A percentile compares a stretch with the other conserved stretches of the same genome.
phyloP scores from a whole-genome alignment of 2,329 filamentous ascomycete species.

The Fusarium keratoplasticum region DNA sequence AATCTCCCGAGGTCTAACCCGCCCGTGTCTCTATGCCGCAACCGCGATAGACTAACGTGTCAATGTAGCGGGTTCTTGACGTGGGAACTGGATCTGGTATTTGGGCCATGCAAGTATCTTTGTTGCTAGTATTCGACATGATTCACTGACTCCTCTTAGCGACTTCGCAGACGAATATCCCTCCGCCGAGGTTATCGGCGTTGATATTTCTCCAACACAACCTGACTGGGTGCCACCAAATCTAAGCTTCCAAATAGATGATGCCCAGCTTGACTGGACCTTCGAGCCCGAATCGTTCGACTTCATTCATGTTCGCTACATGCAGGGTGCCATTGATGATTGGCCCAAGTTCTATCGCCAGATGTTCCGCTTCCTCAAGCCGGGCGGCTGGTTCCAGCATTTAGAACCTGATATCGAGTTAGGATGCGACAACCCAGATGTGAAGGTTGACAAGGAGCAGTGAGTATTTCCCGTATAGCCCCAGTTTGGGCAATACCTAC shows the following conservation, averaged over 20 bases:
- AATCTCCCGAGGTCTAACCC: neutral
- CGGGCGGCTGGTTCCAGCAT: neutral
- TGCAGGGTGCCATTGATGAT: neutral
- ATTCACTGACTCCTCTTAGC: too few species aligned
- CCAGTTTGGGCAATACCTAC: too few species aligned
- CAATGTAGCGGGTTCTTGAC: neutral
- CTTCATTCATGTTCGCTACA: neutral
- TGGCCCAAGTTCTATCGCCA: neutral
- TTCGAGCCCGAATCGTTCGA: neutral
- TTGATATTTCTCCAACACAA: neutral
- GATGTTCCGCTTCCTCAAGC: neutral
- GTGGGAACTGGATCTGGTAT: neutral
- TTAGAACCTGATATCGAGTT: neutral
- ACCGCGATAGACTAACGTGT: too few species aligned
- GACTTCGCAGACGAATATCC: neutral
- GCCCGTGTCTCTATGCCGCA: neutral
- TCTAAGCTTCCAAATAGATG: neutral
- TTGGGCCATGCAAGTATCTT: neutral
- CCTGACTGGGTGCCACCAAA: neutral
- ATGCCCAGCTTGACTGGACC: neutral
- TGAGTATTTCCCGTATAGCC: neutral
- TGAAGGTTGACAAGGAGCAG: neutral
- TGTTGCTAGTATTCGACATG: too few species aligned
- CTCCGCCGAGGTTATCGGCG: neutral
- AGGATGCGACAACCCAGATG: neutral